Conservation (phyloP, 2,329 filamentous ascomycete species). For the Sarocladium kiliense region DNA sequence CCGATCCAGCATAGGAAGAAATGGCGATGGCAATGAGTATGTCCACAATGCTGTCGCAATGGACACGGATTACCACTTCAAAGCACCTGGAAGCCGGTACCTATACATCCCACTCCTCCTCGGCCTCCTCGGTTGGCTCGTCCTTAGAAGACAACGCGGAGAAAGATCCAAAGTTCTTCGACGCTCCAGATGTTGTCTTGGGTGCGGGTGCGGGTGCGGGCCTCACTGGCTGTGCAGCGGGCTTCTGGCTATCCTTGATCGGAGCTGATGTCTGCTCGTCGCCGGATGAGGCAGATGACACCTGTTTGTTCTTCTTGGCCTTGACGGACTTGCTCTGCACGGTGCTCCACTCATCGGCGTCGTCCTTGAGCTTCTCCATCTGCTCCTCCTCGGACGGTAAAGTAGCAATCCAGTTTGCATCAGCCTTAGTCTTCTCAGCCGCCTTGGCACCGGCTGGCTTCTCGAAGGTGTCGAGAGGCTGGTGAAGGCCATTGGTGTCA, state of each 20-base stretch:
- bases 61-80: background rate
- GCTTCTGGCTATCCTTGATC: slow-evolving; percentile 7
- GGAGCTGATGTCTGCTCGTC: slow-evolving; percentile 17
- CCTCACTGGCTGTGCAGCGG: slow-evolving; percentile 26
- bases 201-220: slow-evolving; percentile 17
- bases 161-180: slow-evolving; percentile 40
- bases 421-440: slow-evolving; percentile 19
- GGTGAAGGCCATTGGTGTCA: slow-evolving; percentile 30
- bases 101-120: slow-evolving; percentile 51
- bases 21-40: no score
- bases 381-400: slow-evolving; percentile 59
- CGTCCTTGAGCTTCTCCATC: slow-evolving; percentile 49
- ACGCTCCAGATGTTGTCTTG: slow-evolving; percentile 21
- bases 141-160: slow-evolving; percentile 43
- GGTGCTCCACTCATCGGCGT: slow-evolving; percentile 54
- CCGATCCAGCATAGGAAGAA: no score
- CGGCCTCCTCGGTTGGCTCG: slow-evolving; percentile 32
- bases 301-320: slow-evolving; percentile 29
- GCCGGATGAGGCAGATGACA: slow-evolving; percentile 26
- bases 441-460: slow-evolving; percentile 26
- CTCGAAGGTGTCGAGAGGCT: slow-evolving; percentile 57
- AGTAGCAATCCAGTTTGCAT: slow-evolving; percentile 40
- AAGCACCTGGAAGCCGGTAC: background rate
- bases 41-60: no score
- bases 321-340: slow-evolving; percentile 45